Evolutionary conservation across 2,329 filamentous ascomycete species (phyloP).

Genomic region (Magnaporthiopsis incrustans): DNA sequence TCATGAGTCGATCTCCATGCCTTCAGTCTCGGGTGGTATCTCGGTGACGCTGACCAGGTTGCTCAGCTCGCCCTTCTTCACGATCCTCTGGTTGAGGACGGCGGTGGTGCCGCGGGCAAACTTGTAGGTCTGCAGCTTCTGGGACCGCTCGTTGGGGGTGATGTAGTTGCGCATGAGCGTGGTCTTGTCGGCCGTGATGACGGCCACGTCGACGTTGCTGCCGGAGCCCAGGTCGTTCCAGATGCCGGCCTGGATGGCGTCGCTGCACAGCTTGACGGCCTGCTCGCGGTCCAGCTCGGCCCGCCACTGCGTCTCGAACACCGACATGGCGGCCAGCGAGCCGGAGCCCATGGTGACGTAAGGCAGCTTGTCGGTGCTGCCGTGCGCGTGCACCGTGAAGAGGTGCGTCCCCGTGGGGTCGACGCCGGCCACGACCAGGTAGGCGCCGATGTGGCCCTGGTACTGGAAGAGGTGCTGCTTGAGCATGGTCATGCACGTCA

Average conservation of each 20-base stretch:
- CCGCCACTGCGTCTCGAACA: constrained; percentile 97
- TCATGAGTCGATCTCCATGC: constrained; percentile 61
- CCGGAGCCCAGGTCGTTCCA: constrained; percentile 97
- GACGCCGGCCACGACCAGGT: constrained; percentile 92
- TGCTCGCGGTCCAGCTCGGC: constrained; percentile 65
- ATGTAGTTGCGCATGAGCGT: constrained; percentile 88
- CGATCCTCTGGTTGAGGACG: constrained; percentile 91
- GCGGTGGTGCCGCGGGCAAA: constrained; percentile 92
- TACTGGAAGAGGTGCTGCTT: constrained; percentile 99
- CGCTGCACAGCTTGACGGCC: constrained; percentile 72
- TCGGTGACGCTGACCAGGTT: constrained; percentile 93
- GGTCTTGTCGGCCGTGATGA: constrained; percentile 94
- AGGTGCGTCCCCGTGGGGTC: constrained; percentile 92
- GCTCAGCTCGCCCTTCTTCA: constrained; percentile 86
- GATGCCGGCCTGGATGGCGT: constrained; percentile 93
- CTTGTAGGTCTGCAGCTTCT: constrained; percentile 89
- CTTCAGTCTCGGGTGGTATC: constrained; percentile 52
- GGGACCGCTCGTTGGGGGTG: constrained; percentile 81
- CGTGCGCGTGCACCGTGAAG: constrained; percentile 97
- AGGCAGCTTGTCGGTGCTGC: constrained; percentile 94
- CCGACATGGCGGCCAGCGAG: constrained; percentile 91
- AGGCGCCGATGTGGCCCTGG: constrained; percentile 95
- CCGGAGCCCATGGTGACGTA: constrained; percentile 99
- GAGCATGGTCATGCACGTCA: constrained; percentile 98
- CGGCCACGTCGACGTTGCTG: constrained; percentile 92